Evolutionary conservation across 441 rosid genomes (phyloP).

Genomic region (Erysimum pusillum): DNA sequence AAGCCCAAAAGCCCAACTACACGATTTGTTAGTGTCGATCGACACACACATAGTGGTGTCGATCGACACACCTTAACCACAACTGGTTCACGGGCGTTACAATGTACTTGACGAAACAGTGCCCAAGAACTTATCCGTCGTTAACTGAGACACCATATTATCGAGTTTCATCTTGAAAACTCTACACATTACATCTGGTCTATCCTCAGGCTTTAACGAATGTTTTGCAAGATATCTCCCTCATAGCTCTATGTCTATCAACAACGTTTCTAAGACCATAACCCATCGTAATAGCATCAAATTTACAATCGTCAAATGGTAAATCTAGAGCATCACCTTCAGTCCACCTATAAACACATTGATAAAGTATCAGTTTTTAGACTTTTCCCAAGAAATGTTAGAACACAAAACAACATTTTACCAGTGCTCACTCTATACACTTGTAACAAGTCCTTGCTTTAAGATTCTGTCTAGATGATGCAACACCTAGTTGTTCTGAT

Average conservation of each 20-base stretch:
- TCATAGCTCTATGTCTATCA: constrained; percentile 68
- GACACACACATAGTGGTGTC: too few species aligned
- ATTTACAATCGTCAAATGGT: constrained; percentile 71
- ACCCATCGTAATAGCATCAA: constrained; percentile 88
- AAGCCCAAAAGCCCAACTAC: too few species aligned
- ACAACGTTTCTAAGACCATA: constrained; percentile 86
- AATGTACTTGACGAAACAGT: too few species aligned
- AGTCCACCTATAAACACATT: constrained; percentile 63
- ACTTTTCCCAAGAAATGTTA: neutral
- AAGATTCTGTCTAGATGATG: constrained; percentile 65
- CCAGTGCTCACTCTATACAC: constrained; percentile 92
- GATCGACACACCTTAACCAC: too few species aligned
- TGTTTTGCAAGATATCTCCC: constrained; percentile 33
- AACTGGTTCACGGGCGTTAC: too few species aligned
- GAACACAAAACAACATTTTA: constrained; percentile 41
- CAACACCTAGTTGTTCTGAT: constrained; percentile 69
- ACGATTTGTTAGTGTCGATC: too few species aligned
- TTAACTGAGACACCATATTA: too few species aligned
- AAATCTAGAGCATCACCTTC: constrained; percentile 84
- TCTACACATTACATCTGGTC: neutral
- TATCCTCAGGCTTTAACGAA: neutral
- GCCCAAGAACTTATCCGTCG: too few species aligned
- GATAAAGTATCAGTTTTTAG: neutral
- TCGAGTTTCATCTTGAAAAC: constrained; percentile 11
- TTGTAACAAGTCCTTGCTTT: constrained; percentile 63